phyloP scores from a whole-genome alignment of 345 rosid species.

The Mallotus nudiflorus region DNA sequence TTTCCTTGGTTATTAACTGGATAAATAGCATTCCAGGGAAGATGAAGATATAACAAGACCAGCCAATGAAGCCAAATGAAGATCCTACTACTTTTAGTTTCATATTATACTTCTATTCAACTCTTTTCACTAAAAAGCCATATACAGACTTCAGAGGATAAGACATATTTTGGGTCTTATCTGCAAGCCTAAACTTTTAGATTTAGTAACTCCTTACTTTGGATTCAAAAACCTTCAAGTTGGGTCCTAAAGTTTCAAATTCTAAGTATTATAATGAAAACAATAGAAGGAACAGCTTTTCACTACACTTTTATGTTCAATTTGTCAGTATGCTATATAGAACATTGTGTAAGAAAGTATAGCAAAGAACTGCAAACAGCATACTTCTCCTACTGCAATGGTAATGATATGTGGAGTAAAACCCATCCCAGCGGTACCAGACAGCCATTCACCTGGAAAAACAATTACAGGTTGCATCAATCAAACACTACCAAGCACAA shows the following conservation, averaged over 20 bases:
- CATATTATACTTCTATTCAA: too few relatives aligned
- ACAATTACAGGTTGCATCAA: constrained; percentile 27
- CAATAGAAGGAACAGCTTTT: too few relatives aligned
- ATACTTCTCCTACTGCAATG: constrained; percentile 79
- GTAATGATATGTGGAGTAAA: constrained; percentile 76
- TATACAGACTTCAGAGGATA: neutral
- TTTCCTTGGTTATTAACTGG: neutral
- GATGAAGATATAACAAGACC: neutral
- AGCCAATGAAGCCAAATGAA: neutral
- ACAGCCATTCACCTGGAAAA: constrained; percentile 63
- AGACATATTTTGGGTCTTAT: neutral
- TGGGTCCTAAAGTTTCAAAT: too few relatives aligned
- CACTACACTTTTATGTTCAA: too few relatives aligned
- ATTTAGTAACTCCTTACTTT: neutral
- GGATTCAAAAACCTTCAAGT: too few relatives aligned
- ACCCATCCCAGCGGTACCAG: constrained; percentile 80
- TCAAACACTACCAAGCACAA: neutral
- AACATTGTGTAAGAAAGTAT: too few relatives aligned
- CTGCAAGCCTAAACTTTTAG: neutral
- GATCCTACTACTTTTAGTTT: neutral
- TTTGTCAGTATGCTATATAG: too few relatives aligned
- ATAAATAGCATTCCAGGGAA: neutral
- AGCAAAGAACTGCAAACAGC: neutral
- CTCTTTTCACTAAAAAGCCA: neutral
- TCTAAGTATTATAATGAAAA: too few relatives aligned